Evolutionary conservation across 208 protist genomes (phyloP), one percentile per base, ranked within the genome.

Genomic region (Leishmania lainsoni): DNA sequence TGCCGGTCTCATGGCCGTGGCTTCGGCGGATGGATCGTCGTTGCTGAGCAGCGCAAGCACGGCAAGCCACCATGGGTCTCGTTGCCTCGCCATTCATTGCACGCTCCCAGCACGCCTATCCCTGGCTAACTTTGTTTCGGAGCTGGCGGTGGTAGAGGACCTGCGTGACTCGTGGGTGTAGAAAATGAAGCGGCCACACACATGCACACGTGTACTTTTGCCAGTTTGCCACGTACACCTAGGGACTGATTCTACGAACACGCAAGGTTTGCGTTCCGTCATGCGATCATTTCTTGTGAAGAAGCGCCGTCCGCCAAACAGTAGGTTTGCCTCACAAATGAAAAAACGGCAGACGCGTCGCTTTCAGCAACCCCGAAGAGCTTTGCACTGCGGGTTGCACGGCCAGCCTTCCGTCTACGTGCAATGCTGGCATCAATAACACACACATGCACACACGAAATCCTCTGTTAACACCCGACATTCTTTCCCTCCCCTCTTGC

Each of bases 41-140:
- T 49, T 82, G 22, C 61, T 65, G n/a, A 26, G 71, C 9, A 66
- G 12, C 29, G 59, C 51, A 16, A 70, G 58, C 26, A 12, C 77
- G 9, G n/a, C 76, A 17, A 65, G 10, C 8, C 52, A 80, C 29
- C 54, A 70, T 63, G 66, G 72, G 39, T 89, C 82, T 56, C 78
- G 85, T 22, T 91, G 84, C 75, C 84, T 97, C 26, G 91, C 85
- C 12, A 75, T 97, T 63, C 89, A 95, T 80, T 88, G 93, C 78
- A 95, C 92, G n/a, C 82, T 97, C 48, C 90, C 90, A 8, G 76
- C 79, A 12, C 63, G 84, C 45, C 76, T 86, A 16, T 93, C 93
- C 63, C 79, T 82, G 32, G 76, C 84, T 71, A 85, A 85, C 45
- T 88, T 91, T 42, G 81, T 96, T 29, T 76, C 91, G n/a, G 93